Conservation (phyloP, 129 eudicot species). For the Flaveria linearis region DNA sequence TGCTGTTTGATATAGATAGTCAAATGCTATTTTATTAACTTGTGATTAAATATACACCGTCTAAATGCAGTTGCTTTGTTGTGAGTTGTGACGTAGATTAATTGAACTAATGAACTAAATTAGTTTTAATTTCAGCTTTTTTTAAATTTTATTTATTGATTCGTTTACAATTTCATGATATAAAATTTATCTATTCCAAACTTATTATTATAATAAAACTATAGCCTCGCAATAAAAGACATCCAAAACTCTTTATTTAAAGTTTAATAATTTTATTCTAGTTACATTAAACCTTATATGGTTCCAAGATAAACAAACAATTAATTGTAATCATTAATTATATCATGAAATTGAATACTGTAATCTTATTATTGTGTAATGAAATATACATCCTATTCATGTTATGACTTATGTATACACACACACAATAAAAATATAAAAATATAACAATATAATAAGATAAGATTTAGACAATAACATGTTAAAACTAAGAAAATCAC, state of each 20-base stretch:
- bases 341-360: background rate
- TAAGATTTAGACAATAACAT: constrained; percentile 31
- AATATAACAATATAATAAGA: constrained; percentile 7
- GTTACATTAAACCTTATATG: background rate
- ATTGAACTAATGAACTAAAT: too few relatives aligned
- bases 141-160: too few relatives aligned
- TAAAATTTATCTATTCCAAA: too few relatives aligned
- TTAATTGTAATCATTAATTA: background rate
- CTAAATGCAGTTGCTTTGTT: too few relatives aligned
- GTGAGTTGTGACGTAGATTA: too few relatives aligned
- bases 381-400: background rate
- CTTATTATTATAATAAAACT: too few relatives aligned
- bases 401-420: background rate
- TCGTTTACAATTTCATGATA: too few relatives aligned
- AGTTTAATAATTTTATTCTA: background rate
- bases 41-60: too few relatives aligned
- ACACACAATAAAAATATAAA: background rate
- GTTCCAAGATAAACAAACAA: background rate
- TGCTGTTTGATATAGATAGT: too few relatives aligned
- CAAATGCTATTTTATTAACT: too few relatives aligned
- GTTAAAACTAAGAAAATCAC: constrained; percentile 32
- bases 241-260: background rate
- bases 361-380: background rate
- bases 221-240: too few relatives aligned
- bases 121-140: too few relatives aligned